These are phyloP conservation scores for Hirschfeldia incana DNA, from an alignment of 345 rosid species.

Conservation along the genomic window DNA sequence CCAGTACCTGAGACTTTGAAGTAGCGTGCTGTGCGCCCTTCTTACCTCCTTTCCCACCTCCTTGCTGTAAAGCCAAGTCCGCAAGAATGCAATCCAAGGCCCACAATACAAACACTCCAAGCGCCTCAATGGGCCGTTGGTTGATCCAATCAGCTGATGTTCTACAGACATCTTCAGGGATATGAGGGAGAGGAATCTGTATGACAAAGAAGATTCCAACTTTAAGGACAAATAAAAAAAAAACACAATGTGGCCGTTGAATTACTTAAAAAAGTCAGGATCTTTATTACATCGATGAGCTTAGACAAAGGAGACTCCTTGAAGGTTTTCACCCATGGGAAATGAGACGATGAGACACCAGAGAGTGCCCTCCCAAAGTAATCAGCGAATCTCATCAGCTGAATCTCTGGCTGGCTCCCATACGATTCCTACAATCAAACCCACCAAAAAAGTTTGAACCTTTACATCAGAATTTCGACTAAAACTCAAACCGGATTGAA, in stretches of 20 bases:
- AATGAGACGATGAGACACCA: conserved; percentile 49
- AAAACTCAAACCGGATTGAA: no score
- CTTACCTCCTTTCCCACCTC: conserved; percentile 51
- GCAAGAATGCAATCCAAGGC: conserved; percentile 57
- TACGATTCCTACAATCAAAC: conserved; percentile 40
- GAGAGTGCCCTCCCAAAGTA: conserved; percentile 63
- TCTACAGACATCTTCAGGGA: conserved; percentile 59
- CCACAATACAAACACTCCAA: conserved; percentile 61
- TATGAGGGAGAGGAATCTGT: conserved; percentile 65
- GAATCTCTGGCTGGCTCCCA: conserved; percentile 54
- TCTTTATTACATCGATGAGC: conserved; percentile 44
- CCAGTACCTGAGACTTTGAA: conserved; percentile 61
- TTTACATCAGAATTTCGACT: background rate
- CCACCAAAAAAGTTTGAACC: background rate
- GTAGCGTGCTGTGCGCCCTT: conserved; percentile 53
- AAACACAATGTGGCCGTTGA: background rate
- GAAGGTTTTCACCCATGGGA: conserved; percentile 62
- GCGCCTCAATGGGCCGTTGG: conserved; percentile 57
- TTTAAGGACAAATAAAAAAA: background rate
- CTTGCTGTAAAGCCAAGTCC: conserved; percentile 53
- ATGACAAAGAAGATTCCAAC: background rate
- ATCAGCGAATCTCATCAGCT: conserved; percentile 61
- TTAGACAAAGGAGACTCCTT: conserved; percentile 52
- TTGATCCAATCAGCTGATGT: conserved; percentile 71
- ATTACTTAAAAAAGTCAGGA: background rate